These are phyloP conservation scores for Solanum virginianum DNA, from an alignment of 257 asterid species.

Conservation along the genomic window DNA sequence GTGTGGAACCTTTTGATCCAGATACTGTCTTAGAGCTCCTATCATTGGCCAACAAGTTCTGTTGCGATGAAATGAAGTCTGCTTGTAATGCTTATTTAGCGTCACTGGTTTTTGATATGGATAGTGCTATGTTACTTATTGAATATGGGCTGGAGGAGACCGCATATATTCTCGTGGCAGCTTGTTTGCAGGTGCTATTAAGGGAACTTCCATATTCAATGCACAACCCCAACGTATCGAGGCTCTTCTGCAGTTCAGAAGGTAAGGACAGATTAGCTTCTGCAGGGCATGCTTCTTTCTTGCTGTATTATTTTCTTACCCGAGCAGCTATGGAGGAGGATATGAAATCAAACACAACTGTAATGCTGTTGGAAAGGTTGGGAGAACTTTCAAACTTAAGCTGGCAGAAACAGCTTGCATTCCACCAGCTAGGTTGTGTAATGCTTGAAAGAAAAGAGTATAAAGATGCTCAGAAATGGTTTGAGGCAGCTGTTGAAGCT, in stretches of 20 bases:
- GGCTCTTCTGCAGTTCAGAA: conserved; percentile 54
- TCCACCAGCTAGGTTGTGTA: conserved; percentile 85
- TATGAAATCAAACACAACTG: conserved; percentile 59
- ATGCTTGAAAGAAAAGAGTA: conserved; percentile 85
- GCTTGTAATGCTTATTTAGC: conserved; percentile 64
- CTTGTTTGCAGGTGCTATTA: conserved; percentile 81
- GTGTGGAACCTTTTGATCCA: conserved; percentile 49
- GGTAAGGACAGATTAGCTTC: conserved; percentile 42
- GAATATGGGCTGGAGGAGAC: conserved; percentile 73
- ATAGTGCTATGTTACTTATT: conserved; percentile 50
- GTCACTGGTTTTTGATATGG: conserved; percentile 57
- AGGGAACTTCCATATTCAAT: conserved; percentile 79
- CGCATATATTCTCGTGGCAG: conserved; percentile 76
- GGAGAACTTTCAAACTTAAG: conserved; percentile 51
- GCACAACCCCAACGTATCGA: conserved; percentile 40
- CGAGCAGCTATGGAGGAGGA: conserved; percentile 75
- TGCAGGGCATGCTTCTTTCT: conserved; percentile 73
- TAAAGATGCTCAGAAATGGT: conserved; percentile 95
- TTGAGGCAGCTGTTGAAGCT: conserved; percentile 48
- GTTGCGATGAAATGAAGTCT: conserved; percentile 76
- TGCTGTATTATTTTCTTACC: conserved; percentile 62
- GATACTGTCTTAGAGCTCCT: conserved; percentile 61
- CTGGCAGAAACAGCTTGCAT: conserved; percentile 77
- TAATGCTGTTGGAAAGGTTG: conserved; percentile 74
- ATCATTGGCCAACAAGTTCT: conserved; percentile 62